phyloP scores from a whole-genome alignment of 2,329 filamentous ascomycete species.

The Diaporthe sp. region DNA sequence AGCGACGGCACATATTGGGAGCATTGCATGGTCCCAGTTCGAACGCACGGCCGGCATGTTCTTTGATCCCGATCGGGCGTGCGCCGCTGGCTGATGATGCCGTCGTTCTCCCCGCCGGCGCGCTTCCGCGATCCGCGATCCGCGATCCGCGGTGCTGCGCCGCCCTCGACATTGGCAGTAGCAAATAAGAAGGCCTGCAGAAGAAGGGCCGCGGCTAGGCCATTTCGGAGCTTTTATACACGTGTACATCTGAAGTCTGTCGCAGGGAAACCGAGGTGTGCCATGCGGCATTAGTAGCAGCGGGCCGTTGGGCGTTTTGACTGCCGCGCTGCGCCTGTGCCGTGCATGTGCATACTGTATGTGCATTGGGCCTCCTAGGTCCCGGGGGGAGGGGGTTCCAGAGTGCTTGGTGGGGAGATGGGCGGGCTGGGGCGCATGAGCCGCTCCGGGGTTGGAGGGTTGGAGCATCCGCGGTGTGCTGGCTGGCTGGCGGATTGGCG shows the following conservation, averaged over 20 bases:
- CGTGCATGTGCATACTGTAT: slow-evolving; percentile 7
- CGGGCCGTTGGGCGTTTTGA: slow-evolving; percentile 10
- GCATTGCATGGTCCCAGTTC: background rate
- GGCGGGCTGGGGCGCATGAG: too few species aligned
- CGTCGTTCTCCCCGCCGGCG: background rate
- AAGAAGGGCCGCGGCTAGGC: background rate
- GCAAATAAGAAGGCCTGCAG: background rate
- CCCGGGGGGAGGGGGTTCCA: background rate
- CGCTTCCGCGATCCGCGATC: background rate
- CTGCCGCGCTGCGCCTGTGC: slow-evolving; percentile 21
- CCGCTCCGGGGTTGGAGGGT: too few species aligned
- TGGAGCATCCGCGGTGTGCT: too few species aligned
- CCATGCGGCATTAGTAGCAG: background rate
- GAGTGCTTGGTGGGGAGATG: too few species aligned
- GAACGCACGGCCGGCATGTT: background rate
- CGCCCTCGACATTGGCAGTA: background rate
- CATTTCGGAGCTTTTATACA: background rate
- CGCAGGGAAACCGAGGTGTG: background rate
- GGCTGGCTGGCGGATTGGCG: too few species aligned
- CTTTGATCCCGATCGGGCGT: background rate
- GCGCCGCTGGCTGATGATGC: background rate
- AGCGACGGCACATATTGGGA: background rate
- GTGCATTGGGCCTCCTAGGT: background rate
- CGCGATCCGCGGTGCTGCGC: too few species aligned
- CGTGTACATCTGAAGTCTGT: background rate